Percentiles rank a stretch among this genome's conserved stretches.
These are phyloP conservation scores for Leishmania major DNA, from an alignment of 208 protist genomes.

Conservation along the genomic window DNA sequence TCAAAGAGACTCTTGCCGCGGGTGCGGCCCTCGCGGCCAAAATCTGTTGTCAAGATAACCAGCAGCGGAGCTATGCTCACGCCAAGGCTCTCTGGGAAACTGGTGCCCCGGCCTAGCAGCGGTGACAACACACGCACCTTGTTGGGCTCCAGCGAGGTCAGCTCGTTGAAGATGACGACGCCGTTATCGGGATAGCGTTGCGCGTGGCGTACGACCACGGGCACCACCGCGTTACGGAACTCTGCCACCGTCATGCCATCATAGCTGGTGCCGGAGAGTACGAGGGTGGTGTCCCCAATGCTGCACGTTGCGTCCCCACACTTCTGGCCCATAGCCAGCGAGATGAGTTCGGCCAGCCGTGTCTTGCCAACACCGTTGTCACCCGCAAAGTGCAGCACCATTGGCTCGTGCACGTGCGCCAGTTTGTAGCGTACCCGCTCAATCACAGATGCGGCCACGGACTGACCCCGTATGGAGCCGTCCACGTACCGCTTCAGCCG, in stretches of 20 bases:
- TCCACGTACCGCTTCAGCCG: constrained; percentile 36
- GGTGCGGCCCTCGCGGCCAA: constrained; percentile 68
- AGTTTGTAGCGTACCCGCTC: constrained; percentile 54
- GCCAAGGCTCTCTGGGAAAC: constrained; percentile 48
- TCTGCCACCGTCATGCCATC: constrained; percentile 55
- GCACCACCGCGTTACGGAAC: constrained; percentile 59
- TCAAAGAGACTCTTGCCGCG: constrained; percentile 60
- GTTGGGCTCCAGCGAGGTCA: constrained; percentile 47
- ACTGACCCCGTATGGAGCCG: constrained; percentile 52
- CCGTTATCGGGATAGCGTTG: constrained; percentile 47
- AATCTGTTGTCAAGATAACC: constrained; percentile 82
- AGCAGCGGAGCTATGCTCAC: constrained; percentile 38
- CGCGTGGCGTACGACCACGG: constrained; percentile 43
- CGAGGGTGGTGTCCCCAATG: constrained; percentile 66
- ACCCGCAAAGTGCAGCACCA: constrained; percentile 79
- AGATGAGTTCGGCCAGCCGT: constrained; percentile 65
- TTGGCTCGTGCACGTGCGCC: constrained; percentile 37
- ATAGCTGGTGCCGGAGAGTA: constrained; percentile 60
- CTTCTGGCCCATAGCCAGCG: constrained; percentile 58
- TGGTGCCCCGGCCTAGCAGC: constrained; percentile 45
- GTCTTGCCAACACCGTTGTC: constrained; percentile 90
- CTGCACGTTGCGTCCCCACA: constrained; percentile 38
- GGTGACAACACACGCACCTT: constrained; percentile 61
- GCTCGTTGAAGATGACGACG: constrained; percentile 76
- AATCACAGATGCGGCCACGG: constrained; percentile 43